Percentiles rank a stretch among this genome's conserved stretches.
phyloP scores from a whole-genome alignment of 805 yeast genomes.

The Ogataea saltuana region DNA sequence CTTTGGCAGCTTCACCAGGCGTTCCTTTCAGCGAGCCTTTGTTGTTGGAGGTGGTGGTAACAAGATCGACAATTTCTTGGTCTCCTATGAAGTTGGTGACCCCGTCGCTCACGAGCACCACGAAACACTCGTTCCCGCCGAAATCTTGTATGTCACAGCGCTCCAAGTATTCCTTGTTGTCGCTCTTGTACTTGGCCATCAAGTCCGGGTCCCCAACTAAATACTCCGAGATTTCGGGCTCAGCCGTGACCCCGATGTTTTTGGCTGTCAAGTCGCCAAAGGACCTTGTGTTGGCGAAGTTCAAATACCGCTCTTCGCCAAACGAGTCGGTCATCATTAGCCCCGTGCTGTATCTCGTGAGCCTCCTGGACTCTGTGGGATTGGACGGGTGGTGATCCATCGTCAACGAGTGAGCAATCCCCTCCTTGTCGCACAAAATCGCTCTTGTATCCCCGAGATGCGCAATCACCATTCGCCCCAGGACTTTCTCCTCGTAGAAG shows the following conservation, averaged over 20 bases:
- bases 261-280: conserved; percentile 89
- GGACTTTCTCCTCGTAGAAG: conserved; percentile 66
- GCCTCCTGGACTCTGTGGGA: conserved; percentile 70
- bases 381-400: conserved; percentile 85
- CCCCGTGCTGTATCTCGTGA: conserved; percentile 62
- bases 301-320: conserved; percentile 81
- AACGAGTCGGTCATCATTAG: conserved; percentile 82
- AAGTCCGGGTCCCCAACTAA: conserved; percentile 60
- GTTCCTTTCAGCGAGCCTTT: conserved; percentile 71
- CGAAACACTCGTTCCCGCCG: conserved; percentile 86
- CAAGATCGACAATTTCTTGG: conserved; percentile 88
- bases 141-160: conserved; percentile 36
- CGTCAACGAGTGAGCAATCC: conserved; percentile 78
- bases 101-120: conserved; percentile 86
- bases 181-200: conserved; percentile 36
- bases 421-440: conserved; percentile 76
- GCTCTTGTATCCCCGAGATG: conserved; percentile 95
- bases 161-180: conserved; percentile 23
- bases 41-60: conserved; percentile 64
- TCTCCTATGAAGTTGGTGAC: conserved; percentile 78
- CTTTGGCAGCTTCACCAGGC: conserved; percentile 84
- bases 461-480: conserved; percentile 71
- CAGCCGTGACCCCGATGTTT: conserved; percentile 82
- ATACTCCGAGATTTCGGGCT: conserved; percentile 79
- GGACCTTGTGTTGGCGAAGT: conserved; percentile 87